Evolutionary conservation across 495 filamentous ascomycete genomes (phyloP), one percentile per base, ranked within the genome.

Genomic region (Xylaria nigripes): DNA sequence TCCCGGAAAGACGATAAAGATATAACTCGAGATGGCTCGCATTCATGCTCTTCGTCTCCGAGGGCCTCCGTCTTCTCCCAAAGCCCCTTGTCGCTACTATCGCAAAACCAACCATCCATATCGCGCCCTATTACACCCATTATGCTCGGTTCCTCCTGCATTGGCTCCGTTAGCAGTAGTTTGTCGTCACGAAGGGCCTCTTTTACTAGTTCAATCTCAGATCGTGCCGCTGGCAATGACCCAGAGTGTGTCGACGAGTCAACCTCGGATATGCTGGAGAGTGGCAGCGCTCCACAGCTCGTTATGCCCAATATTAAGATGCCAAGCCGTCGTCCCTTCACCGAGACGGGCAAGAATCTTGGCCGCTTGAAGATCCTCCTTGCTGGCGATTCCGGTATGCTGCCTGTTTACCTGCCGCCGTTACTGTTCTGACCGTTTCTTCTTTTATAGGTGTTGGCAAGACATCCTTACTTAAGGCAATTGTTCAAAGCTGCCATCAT

Each of bases 281-380:
- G 76, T 62, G 74, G 75, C 50, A 83, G 78, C 58, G 81, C 81
- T 16, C 89, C 92, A 27, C 92, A 97, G 68, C 79, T 99, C 15
- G 86, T 99, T 58, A 99, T 99, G 94, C 93, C 93, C 8, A 95
- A 89, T 66, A 89, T 99, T 60, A 86, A 81, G 59, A 96, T 99
- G 83, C 94, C 93, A 29, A 90, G 85, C 64, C 83, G 93, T 47
- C 79, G 93, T 44, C 93, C 93, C 1, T 97, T 99, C 68, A 97
- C 93, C 7, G 81, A 87, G 48, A 81, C 77, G 55, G 93, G 93
- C 16, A 93, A 87, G 73, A 78, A 75, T 46, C 81, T 97, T 71
- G 92, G 90, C 5, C 80, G 85, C 50, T 72, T 97, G 60, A 97
- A 96, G 73, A 75, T 99, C 19, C 71, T 97, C 50, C 73, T 97